Percentiles rank a stretch among this genome's conserved stretches.
phyloP scores from a whole-genome alignment of 345 rosid species.

The Gossypium mustelinum region DNA sequence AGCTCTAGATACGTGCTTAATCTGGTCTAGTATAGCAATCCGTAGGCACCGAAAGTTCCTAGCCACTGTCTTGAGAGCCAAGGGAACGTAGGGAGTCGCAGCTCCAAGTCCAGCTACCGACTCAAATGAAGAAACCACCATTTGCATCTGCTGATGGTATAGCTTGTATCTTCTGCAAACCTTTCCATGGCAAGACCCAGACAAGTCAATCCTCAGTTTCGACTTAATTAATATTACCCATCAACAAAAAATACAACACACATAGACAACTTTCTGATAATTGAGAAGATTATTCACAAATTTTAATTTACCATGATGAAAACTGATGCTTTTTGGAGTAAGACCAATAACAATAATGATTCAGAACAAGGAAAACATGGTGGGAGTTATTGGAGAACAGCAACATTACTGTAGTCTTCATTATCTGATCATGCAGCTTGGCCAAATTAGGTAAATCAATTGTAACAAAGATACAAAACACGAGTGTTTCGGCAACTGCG shows the following conservation, averaged over 20 bases:
- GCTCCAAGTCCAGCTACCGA: conserved; percentile 57
- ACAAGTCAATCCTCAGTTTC: background rate
- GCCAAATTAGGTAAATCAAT: conserved; percentile 15
- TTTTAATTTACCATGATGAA: background rate
- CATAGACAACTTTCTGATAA: background rate
- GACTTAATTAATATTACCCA: background rate
- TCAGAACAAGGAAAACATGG: background rate
- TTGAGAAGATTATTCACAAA: background rate
- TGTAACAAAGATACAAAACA: conserved; percentile 1
- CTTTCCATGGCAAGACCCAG: conserved; percentile 26
- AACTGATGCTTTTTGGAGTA: background rate
- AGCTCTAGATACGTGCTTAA: conserved; percentile 30
- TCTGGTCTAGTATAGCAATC: conserved; percentile 42
- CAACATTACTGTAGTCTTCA: conserved; percentile 8
- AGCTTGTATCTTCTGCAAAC: conserved; percentile 48
- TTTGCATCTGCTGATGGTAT: conserved; percentile 63
- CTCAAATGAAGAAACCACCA: conserved; percentile 64
- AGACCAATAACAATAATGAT: background rate
- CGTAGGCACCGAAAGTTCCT: conserved; percentile 44
- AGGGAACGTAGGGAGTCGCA: conserved; percentile 46
- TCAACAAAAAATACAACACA: background rate
- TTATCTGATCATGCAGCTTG: background rate
- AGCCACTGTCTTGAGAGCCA: conserved; percentile 40
- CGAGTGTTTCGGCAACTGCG: background rate
- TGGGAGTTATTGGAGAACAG: conserved; percentile 4